Conservation (phyloP, 1,139 yeast species). For the Scheffersomyces quercinus region DNA sequence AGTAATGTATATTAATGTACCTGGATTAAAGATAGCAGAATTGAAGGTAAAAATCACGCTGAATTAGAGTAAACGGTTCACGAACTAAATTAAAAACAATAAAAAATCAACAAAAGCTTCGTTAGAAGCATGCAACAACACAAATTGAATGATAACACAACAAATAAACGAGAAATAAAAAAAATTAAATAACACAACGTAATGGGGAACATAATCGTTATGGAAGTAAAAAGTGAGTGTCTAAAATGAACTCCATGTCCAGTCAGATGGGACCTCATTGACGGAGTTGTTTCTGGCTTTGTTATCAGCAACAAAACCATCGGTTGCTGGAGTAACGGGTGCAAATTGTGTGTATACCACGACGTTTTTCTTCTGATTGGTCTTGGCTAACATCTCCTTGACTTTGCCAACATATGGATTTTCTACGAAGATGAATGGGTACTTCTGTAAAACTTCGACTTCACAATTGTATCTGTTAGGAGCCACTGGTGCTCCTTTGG, state of each 20-base stretch:
- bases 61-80: neutral
- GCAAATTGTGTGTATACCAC: neutral
- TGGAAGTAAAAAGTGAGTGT: neutral
- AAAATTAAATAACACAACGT: neutral
- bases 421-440: slow-evolving; percentile 38
- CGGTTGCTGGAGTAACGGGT: neutral
- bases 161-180: neutral
- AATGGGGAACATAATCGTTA: neutral
- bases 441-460: slow-evolving; percentile 7
- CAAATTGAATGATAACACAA: neutral
- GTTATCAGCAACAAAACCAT: slow-evolving; percentile 2
- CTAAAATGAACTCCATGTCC: slow-evolving; percentile 51
- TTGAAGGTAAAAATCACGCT: too few relatives aligned
- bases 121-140: too few relatives aligned
- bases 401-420: slow-evolving; percentile 32
- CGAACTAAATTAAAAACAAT: neutral
- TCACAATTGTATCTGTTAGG: slow-evolving; percentile 1
- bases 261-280: slow-evolving; percentile 36
- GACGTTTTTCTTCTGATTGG: slow-evolving; percentile 4
- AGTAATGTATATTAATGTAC: too few relatives aligned
- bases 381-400: slow-evolving; percentile 1
- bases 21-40: too few relatives aligned
- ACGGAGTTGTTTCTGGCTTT: slow-evolving; percentile 10
- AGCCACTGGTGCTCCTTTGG: neutral
- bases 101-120: too few relatives aligned